Evolutionary conservation across 2,329 filamentous ascomycete genomes (phyloP).

Genomic region (Alternaria brassicicola): DNA sequence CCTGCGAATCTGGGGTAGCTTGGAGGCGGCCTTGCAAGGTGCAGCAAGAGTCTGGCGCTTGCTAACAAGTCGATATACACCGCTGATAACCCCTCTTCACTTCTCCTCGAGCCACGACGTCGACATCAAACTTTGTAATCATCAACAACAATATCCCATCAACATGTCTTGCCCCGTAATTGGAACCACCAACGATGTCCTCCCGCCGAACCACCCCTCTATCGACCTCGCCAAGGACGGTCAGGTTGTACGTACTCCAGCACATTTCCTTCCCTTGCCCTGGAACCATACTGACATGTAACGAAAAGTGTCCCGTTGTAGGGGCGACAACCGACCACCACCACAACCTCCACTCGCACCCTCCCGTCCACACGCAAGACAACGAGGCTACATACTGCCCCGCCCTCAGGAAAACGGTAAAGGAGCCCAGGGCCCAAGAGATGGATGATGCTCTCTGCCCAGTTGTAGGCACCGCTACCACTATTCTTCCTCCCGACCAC

Average conservation of each 20-base stretch:
- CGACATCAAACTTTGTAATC: not conserved
- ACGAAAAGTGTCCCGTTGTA: constrained; percentile 50
- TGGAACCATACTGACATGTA: constrained; percentile 2
- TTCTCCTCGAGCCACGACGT: not conserved
- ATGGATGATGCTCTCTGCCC: constrained; percentile 54
- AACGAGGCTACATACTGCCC: constrained; percentile 49
- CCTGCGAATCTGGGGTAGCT: constrained; percentile 27
- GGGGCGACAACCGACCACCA: constrained; percentile 55
- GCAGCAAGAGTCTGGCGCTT: constrained; percentile 3
- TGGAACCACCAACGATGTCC: constrained; percentile 52
- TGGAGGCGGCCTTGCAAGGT: constrained; percentile 12
- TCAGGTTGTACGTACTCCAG: constrained; percentile 33
- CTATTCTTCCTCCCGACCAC: constrained; percentile 52
- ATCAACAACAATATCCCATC: not conserved
- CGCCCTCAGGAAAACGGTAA: constrained; percentile 49
- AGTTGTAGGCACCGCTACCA: constrained; percentile 52
- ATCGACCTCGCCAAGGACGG: constrained; percentile 49
- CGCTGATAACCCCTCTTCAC: constrained; percentile 3
- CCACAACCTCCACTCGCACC: constrained; percentile 52
- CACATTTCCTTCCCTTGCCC: not conserved
- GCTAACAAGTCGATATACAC: not conserved
- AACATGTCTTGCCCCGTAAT: constrained; percentile 47
- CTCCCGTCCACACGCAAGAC: constrained; percentile 40
- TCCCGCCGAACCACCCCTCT: constrained; percentile 53
- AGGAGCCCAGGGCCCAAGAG: constrained; percentile 43